A percentile compares a stretch with the other conserved stretches of the same genome.
phyloP scores from a whole-genome alignment of 805 yeast species.

The Phaffomyces thermotolerans region DNA sequence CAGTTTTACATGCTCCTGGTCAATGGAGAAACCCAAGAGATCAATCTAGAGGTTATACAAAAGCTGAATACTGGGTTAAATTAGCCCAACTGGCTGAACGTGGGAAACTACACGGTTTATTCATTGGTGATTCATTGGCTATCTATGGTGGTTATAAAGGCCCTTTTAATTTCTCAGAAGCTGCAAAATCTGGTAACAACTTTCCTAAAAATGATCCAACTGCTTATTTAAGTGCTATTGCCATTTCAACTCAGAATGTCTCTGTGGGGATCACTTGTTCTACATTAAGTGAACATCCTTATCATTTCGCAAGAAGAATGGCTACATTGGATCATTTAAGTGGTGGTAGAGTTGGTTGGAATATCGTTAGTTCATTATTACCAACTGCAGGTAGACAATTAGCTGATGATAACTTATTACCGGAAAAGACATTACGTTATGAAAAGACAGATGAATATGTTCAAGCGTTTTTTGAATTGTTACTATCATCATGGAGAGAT shows the following conservation, averaged over 20 bases:
- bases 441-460: conserved; percentile 37
- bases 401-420: conserved; percentile 29
- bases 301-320: conserved; percentile 36
- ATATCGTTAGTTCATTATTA: conserved; percentile 36
- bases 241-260: conserved; percentile 33
- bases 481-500: conserved; percentile 39
- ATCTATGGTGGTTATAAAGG: conserved; percentile 34
- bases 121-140: conserved; percentile 34
- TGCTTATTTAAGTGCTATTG: conserved; percentile 31
- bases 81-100: conserved; percentile 32
- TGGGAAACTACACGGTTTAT: conserved; percentile 31
- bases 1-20: conserved; percentile 19
- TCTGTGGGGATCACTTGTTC: conserved; percentile 37
- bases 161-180: conserved; percentile 27
- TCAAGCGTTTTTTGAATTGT: conserved; percentile 33
- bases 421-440: conserved; percentile 37
- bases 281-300: conserved; percentile 39
- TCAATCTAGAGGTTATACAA: conserved; percentile 14
- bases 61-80: conserved; percentile 32
- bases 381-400: conserved; percentile 39
- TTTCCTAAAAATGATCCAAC: conserved; percentile 31
- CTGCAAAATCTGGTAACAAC: conserved; percentile 24
- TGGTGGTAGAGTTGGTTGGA: conserved; percentile 43
- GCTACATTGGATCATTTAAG: conserved; percentile 40
- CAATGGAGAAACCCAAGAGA: conserved; percentile 21